Conservation (phyloP, 2,329 filamentous ascomycete species). For the Colletotrichum musicola region DNA sequence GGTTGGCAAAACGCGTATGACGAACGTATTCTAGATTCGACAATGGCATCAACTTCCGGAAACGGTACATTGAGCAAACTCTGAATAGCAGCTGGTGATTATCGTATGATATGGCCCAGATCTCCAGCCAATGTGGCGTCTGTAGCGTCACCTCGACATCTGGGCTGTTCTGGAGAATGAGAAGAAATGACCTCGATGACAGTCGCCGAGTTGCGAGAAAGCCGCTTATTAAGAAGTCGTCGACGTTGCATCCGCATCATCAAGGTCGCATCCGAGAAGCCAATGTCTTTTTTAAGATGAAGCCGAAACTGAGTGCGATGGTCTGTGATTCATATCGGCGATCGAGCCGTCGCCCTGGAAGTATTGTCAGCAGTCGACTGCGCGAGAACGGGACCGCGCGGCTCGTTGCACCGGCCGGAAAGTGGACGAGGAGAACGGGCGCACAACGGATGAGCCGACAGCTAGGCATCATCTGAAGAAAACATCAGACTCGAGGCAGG, state of each 20-base stretch:
- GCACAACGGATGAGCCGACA: constrained; percentile 15
- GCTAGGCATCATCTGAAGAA: constrained; percentile 25
- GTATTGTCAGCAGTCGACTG: neutral
- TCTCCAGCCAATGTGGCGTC: neutral
- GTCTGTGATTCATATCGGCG: neutral
- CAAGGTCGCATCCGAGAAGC: neutral
- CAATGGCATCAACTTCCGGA: constrained; percentile 4
- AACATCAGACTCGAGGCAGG: constrained; percentile 24
- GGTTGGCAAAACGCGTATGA: constrained; percentile 27
- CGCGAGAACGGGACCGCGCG: neutral
- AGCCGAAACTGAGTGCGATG: neutral
- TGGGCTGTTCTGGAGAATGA: neutral
- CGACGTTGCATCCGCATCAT: neutral
- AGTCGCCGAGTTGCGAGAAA: neutral
- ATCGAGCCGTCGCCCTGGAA: neutral
- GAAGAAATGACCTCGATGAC: neutral
- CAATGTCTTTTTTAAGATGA: neutral
- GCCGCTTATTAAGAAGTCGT: neutral
- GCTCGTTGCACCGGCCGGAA: constrained; percentile 4
- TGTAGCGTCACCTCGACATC: neutral
- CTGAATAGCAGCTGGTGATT: neutral
- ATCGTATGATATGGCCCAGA: neutral
- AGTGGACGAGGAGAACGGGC: constrained; percentile 7
- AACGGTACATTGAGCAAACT: neutral
- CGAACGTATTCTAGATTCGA: constrained; percentile 32